phyloP scores from a whole-genome alignment of 2,329 filamentous ascomycete species.

The Blastomyces emzantsi region DNA sequence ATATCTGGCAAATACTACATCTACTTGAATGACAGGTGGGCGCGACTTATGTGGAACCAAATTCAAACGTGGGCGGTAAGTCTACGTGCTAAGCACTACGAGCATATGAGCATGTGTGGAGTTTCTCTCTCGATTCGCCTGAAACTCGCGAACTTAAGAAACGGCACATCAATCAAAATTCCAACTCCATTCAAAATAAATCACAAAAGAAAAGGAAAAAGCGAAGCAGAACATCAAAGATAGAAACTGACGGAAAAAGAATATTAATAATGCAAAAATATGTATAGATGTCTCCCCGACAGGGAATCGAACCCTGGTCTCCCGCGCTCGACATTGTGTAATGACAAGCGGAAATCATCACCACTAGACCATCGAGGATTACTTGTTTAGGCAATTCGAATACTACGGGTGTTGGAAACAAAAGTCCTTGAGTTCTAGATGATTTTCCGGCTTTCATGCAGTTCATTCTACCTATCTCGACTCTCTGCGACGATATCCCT shows the following conservation, averaged over 20 bases:
- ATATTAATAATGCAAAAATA: not conserved
- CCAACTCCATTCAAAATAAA: not conserved
- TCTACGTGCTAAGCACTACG: not conserved
- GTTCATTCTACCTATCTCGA: not conserved
- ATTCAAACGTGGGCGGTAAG: not conserved
- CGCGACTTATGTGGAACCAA: not conserved
- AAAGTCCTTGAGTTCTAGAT: not conserved
- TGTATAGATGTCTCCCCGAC: not conserved
- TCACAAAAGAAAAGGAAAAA: not conserved
- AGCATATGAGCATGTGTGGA: not conserved
- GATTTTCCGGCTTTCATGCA: not conserved
- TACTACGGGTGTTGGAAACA: not conserved
- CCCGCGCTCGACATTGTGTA: not conserved
- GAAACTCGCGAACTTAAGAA: not conserved
- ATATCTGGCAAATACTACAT: not conserved
- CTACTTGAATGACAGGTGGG: not conserved
- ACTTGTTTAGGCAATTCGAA: not conserved
- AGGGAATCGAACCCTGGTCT: not conserved
- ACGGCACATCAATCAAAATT: not conserved
- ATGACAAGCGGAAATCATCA: constrained; percentile 10
- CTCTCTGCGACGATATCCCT: not conserved
- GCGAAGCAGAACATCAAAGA: not conserved
- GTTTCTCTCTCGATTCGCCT: not conserved
- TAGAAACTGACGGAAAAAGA: not conserved
- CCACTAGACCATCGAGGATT: constrained; percentile 9